Base-by-base conservation (phyloP, 2,329 filamentous ascomycete genomes). In the Penicillium crustosum region DNA sequence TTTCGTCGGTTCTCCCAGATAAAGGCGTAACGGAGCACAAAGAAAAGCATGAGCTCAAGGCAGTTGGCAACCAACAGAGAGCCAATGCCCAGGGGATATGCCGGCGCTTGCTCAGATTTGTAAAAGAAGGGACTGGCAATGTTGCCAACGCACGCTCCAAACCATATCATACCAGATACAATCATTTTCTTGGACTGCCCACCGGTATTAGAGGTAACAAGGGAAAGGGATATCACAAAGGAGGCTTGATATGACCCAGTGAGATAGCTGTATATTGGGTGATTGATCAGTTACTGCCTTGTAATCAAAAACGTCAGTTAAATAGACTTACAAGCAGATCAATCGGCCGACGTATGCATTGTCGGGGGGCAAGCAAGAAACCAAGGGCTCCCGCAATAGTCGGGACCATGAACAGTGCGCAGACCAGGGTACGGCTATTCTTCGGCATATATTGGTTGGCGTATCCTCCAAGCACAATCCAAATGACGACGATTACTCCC, bases 251-350 rank as follows among this genome's bases (percentile, higher is more conserved):
- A 74, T 2, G 68, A 47, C 13, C 43, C 43, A 4, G 43, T 47
- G n/a, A 47, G 43, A 31, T 47, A 47, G 43, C 43, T 47, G 13
- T 12, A 33, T 19, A 15, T 19, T 9, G 4, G 2, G 12, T 6
- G 12, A 15, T 10, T 7, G 15, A 7, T 47, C 6, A 21, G 43
- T 15, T 6, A 21, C n/a, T 33, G 12, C 9, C 67, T 57, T 73
- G 70, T 61, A 71, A 73, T 25, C 72, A n/a, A 62, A 77, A 77
- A 58, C 75, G 77, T 2, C 70, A 13, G 68, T 70, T 4, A 78
- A 61, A n/a, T 66, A 49, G 6, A 73, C 74, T 21, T 68, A 60
- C 51, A 47, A 47, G 27, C 43, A 47, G 43, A 47, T 47, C 27
- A 47, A n/a, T 21, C 43, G 27, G n/a, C 43, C 43, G 12, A 47